These are phyloP conservation scores for Mucor plumbeus DNA, from an alignment of 371 early-diverging fungal species.

Conservation along the genomic window DNA sequence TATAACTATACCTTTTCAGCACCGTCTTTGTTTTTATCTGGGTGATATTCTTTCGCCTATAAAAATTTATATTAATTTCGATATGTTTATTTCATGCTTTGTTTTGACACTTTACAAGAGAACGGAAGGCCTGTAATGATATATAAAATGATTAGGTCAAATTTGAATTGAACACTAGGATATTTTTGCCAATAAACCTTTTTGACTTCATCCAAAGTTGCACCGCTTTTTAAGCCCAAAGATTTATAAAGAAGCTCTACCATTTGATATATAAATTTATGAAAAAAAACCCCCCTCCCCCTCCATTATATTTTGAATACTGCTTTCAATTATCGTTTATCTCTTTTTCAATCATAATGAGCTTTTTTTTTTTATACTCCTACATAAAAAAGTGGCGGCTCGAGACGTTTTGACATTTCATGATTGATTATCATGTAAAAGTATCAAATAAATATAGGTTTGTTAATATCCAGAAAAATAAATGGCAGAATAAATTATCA, in stretches of 20 bases:
- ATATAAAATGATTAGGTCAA: background rate
- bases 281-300: too few relatives aligned
- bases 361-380: too few relatives aligned
- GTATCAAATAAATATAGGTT: too few relatives aligned
- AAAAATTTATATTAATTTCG: background rate
- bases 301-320: too few relatives aligned
- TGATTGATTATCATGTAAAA: too few relatives aligned
- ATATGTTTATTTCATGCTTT: background rate
- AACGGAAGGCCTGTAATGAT: constrained; percentile 6
- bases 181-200: background rate
- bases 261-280: background rate
- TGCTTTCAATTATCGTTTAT: too few relatives aligned
- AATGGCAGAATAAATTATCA: too few relatives aligned
- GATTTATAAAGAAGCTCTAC: constrained; percentile 5
- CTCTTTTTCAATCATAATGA: too few relatives aligned
- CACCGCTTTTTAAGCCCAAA: background rate
- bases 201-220: constrained; percentile 10
- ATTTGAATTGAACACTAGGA: background rate
- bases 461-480: too few relatives aligned
- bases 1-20: constrained; percentile 11
- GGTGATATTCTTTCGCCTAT: constrained; percentile 21
- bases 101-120: background rate
- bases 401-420: too few relatives aligned
- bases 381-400: too few relatives aligned
- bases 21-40: constrained; percentile 20